Base-by-base conservation (phyloP, 2,329 filamentous ascomycete genomes). In the Scedosporium boydii region DNA sequence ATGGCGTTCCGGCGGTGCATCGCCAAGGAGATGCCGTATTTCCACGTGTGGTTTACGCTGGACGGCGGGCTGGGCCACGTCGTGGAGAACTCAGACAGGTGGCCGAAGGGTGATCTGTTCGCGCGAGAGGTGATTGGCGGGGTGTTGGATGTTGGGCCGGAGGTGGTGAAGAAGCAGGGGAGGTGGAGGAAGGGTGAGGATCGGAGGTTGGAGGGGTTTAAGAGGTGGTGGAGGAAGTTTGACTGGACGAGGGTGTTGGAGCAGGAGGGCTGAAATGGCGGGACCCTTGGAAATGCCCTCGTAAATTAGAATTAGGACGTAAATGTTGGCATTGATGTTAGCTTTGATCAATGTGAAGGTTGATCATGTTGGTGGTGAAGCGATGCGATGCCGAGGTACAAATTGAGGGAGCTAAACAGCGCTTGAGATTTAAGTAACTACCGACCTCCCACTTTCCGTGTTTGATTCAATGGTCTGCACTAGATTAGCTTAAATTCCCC, bases 21-120 rank as follows among this genome's bases (percentile, higher is more conserved):
- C 64, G 91, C 90, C 12, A 96, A 96, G 76, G 93, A 99, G 78
- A 93, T 96, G 90, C 93, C 96, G 0, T 99, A 99, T 73, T 99
- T 99, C 70, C 95, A 99, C 73, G 93, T 88, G 21, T 99, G 93
- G 93, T 98, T 98, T 72, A 85, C 86, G 60, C 78, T 99, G 1
- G 93, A 99, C 71, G 95, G 95, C 2, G 95, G 95, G 0, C 76
- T 99, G 66, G 95, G 91, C 0, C 95, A 99, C 73, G 80, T 99
- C 7, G 90, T 99, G 0, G 95, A 99, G 75, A 90, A 99, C 68
- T 79, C 86, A 29, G 82, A 86, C 58, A 80, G 87, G 59, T 99
- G 95, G 95, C 96, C 96, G 0, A 85, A 83, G 68, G 93, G 93
- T 0, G 95, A 99, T 74, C 73, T 97, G 18, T 99, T 99, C 72